Evolutionary conservation across 306 rosid genomes (phyloP).

Genomic region (Lagenaria siceraria): DNA sequence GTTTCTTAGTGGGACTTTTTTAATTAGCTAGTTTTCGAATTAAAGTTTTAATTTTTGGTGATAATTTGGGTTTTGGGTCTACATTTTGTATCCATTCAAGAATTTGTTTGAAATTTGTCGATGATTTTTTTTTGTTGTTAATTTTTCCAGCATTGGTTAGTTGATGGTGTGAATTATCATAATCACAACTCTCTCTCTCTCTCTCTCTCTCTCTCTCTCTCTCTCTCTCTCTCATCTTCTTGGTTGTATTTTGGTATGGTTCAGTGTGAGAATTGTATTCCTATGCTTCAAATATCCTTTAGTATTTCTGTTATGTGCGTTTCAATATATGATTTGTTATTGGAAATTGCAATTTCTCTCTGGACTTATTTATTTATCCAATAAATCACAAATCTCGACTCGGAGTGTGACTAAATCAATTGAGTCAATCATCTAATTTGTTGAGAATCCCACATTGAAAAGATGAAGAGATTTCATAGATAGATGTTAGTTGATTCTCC

Average conservation of each 20-base stretch:
- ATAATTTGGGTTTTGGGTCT: neutral
- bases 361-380: no score
- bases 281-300: neutral
- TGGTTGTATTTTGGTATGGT: neutral
- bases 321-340: neutral
- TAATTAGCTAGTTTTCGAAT: neutral
- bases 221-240: neutral
- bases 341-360: neutral
- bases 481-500: no score
- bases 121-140: neutral
- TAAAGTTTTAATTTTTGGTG: neutral
- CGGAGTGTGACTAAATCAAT: no score
- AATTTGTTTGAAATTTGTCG: neutral
- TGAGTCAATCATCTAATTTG: no score
- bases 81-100: neutral
- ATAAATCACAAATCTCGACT: no score
- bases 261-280: neutral
- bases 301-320: neutral
- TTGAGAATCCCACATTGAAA: no score
- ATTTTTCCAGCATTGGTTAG: neutral
- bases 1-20: neutral
- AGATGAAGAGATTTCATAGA: no score
- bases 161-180: neutral
- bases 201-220: neutral
- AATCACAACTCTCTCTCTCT: neutral